A percentile compares a stretch with the other conserved stretches of the same genome.
These are phyloP conservation scores for Paecilomyces sp. DNA, from an alignment of 2,329 filamentous ascomycete genomes.

Conservation along the genomic window DNA sequence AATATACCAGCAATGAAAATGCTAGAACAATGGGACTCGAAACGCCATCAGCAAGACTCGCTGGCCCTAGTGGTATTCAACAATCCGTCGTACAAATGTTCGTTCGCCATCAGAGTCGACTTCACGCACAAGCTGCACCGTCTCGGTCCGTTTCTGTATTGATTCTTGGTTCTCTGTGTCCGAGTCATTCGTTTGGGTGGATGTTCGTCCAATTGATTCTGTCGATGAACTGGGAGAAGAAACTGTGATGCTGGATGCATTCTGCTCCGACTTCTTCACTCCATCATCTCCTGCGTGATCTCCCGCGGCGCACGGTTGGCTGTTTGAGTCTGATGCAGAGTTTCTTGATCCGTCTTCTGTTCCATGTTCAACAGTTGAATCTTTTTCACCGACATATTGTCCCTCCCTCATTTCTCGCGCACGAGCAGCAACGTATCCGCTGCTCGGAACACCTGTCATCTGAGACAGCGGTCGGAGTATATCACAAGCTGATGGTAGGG, in stretches of 20 bases:
- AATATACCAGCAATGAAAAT: not conserved
- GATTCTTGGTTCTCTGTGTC: not conserved
- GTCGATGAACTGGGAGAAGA: not conserved
- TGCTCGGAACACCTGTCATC: conserved; percentile 6
- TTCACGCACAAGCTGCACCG: conserved; percentile 23
- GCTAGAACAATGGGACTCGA: not conserved
- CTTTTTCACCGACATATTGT: not conserved
- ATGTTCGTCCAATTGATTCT: not conserved
- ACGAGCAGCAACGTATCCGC: conserved; percentile 6
- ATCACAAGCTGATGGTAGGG: conserved; percentile 2
- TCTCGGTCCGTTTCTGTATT: conserved; percentile 22
- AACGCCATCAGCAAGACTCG: not conserved
- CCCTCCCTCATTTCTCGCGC: conserved; percentile 1
- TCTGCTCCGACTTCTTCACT: not conserved
- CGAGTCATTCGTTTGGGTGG: not conserved
- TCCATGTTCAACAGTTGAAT: not conserved
- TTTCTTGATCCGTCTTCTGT: not conserved
- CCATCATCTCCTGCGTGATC: not conserved
- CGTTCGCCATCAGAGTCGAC: conserved; percentile 22
- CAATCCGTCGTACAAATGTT: conserved; percentile 26
- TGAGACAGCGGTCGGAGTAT: conserved; percentile 6
- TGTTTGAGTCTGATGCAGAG: not conserved
- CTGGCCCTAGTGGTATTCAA: conserved; percentile 26
- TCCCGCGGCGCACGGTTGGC: not conserved
- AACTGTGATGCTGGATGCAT: not conserved